Conservation (phyloP, 331 rosid genomes). For the Ulmus americana region DNA sequence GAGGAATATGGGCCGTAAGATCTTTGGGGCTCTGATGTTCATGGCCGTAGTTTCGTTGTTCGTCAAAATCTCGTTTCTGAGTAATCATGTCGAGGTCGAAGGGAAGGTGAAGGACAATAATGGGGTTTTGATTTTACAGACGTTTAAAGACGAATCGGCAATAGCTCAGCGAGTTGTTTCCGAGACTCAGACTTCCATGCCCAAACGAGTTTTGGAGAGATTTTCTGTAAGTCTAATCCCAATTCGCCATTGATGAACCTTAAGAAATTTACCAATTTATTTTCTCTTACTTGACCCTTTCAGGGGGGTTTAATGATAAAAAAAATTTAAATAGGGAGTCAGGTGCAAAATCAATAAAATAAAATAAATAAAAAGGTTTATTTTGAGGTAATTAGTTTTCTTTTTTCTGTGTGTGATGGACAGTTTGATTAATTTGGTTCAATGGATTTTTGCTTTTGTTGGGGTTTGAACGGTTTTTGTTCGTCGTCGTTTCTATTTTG, state of each 20-base stretch:
- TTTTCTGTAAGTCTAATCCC: constrained; percentile 12
- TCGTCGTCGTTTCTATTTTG: not conserved
- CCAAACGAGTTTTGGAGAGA: constrained; percentile 64
- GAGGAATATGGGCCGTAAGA: constrained; percentile 44
- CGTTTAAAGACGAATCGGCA: constrained; percentile 62
- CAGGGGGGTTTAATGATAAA: too few relatives aligned
- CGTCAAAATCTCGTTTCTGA: constrained; percentile 43
- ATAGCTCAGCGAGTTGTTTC: constrained; percentile 54
- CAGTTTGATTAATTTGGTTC: too few relatives aligned
- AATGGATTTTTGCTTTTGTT: not conserved
- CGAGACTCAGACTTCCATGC: constrained; percentile 50
- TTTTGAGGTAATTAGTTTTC: too few relatives aligned
- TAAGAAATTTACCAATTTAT: too few relatives aligned
- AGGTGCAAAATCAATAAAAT: too few relatives aligned
- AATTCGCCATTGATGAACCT: not conserved
- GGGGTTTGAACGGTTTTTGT: not conserved
- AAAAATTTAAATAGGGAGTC: too few relatives aligned
- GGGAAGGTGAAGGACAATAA: constrained; percentile 38
- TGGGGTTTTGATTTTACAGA: constrained; percentile 52
- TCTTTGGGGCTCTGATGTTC: constrained; percentile 34
- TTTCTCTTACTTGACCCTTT: too few relatives aligned
- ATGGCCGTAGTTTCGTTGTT: constrained; percentile 61
- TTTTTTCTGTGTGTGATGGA: too few relatives aligned
- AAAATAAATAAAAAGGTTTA: too few relatives aligned
- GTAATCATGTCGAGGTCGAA: constrained; percentile 40